A percentile compares a stretch with the other conserved stretches of the same genome.
These are phyloP conservation scores for Pterocarpus macrocarpus DNA, from an alignment of 306 rosid species.

Conservation along the genomic window DNA sequence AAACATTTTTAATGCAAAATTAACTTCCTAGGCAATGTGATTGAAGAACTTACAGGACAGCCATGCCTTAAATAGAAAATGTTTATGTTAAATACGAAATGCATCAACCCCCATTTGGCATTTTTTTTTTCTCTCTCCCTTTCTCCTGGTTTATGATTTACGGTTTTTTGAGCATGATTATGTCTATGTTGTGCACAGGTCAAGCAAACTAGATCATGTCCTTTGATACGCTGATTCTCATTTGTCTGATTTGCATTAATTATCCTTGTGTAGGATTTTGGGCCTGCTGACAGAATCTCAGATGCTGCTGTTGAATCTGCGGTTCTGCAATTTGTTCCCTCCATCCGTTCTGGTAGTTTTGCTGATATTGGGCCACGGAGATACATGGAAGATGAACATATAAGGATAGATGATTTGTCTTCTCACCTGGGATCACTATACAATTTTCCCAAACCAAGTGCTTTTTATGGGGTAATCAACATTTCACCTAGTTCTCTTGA, in stretches of 20 bases:
- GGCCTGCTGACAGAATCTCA: conserved; percentile 55
- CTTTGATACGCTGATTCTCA: conserved; percentile 26
- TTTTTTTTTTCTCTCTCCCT: neutral
- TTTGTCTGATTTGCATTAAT: conserved; percentile 38
- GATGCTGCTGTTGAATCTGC: conserved; percentile 60
- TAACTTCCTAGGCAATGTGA: conserved; percentile 15
- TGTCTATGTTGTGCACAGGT: neutral
- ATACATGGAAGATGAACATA: conserved; percentile 98
- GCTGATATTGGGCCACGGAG: conserved; percentile 91
- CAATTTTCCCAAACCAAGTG: conserved; percentile 86
- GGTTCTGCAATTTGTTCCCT: conserved; percentile 63
- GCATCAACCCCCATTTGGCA: neutral
- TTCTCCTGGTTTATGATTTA: neutral
- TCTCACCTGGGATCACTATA: conserved; percentile 73
- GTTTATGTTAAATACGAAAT: conserved; percentile 24
- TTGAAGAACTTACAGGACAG: neutral
- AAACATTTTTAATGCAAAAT: conserved; percentile 21
- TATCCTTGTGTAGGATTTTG: conserved; percentile 64
- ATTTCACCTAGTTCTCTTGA: conserved; percentile 17
- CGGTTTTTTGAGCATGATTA: conserved; percentile 38
- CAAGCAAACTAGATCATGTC: conserved; percentile 14
- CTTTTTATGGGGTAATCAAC: conserved; percentile 85
- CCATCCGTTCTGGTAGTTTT: conserved; percentile 94
- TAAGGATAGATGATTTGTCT: conserved; percentile 85
- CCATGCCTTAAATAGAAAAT: neutral